Evolutionary conservation across 139 green algal species (phyloP).

Genomic region (Chlorella sp.): DNA sequence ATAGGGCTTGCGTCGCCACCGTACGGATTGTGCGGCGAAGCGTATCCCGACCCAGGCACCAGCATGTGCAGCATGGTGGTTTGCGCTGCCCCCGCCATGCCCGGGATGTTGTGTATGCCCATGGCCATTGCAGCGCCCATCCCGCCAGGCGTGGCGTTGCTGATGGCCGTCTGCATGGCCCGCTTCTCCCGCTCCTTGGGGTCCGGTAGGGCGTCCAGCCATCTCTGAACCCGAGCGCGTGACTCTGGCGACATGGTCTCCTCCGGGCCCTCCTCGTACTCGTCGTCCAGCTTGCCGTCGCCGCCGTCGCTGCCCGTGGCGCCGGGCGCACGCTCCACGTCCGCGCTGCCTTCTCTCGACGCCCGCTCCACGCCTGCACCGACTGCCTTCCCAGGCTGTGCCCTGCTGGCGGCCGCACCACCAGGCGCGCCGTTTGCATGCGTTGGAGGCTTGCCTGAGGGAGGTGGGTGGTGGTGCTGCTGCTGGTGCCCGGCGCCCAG

Average conservation of each 20-base stretch:
- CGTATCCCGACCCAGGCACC: no score
- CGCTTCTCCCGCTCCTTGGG: neutral
- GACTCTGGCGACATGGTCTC: neutral
- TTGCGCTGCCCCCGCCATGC: neutral
- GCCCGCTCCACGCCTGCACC: neutral
- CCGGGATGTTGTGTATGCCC: neutral
- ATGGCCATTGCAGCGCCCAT: neutral
- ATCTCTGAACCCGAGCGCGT: neutral
- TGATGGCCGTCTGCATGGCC: neutral
- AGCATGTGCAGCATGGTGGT: no score
- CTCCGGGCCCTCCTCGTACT: neutral
- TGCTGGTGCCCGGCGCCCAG: no score
- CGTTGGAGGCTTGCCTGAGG: no score
- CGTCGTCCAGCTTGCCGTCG: neutral
- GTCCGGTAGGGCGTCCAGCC: neutral
- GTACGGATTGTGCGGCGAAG: no score
- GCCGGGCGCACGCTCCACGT: neutral
- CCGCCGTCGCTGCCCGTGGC: neutral
- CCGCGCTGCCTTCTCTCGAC: neutral
- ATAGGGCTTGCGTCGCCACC: no score
- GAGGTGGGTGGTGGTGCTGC: no score
- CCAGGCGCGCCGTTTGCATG: no score
- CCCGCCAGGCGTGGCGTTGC: neutral
- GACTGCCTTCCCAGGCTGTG: neutral
- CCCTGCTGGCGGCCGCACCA: no score